Evolutionary conservation across 768 basidiomycete species (phyloP).

Genomic region (Termitomyces sp.): DNA sequence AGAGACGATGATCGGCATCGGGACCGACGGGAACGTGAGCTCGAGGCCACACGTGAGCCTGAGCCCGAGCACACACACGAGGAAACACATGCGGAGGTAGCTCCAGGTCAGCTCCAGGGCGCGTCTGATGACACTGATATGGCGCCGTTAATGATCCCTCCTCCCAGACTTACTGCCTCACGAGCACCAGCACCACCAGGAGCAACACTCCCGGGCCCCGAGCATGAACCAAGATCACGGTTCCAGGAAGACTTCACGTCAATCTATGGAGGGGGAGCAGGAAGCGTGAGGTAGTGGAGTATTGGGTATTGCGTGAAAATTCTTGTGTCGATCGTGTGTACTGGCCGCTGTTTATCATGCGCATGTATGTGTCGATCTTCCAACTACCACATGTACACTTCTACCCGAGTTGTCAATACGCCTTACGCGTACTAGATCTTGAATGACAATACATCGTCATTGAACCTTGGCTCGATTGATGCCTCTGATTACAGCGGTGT

Average conservation of each 20-base stretch:
- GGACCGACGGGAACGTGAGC: conserved; percentile 11
- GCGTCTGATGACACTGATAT: conserved; percentile 18
- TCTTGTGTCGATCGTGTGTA: neutral
- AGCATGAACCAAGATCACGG: conserved; percentile 17
- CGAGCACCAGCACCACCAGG: neutral
- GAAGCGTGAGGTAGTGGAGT: conserved; percentile 1
- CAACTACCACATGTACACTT: neutral
- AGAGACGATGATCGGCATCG: conserved; percentile 4
- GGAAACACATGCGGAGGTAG: conserved; percentile 7
- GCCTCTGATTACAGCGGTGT: neutral
- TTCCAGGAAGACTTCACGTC: conserved; percentile 20
- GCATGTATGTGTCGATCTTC: neutral
- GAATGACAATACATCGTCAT: neutral
- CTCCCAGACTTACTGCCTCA: conserved; percentile 13
- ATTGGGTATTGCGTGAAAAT: neutral
- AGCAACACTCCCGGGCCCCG: conserved; percentile 3
- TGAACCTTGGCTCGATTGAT: neutral
- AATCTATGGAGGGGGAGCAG: conserved; percentile 13
- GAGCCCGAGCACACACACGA: conserved; percentile 8
- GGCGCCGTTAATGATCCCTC: conserved; percentile 23
- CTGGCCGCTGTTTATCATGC: neutral
- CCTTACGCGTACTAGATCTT: neutral
- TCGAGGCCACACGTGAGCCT: neutral
- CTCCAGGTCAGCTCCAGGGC: conserved; percentile 17
- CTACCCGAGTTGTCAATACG: neutral